phyloP scores from a whole-genome alignment of 768 basidiomycete species.

The Leccinum sublutescens region DNA sequence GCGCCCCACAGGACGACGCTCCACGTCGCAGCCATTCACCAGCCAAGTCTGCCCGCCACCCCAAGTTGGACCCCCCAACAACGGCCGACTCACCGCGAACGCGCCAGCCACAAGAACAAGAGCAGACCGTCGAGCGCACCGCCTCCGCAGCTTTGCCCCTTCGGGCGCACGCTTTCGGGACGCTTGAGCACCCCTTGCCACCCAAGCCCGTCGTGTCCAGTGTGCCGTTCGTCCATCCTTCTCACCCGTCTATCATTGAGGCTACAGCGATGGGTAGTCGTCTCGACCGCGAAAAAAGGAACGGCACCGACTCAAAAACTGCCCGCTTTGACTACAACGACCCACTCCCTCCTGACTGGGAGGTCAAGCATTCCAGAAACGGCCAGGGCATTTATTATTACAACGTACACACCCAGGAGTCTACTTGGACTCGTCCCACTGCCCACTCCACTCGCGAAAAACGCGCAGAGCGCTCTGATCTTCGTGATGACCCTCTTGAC shows the following conservation, averaged over 20 bases:
- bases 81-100: slow-evolving; percentile 3
- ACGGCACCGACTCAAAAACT: slow-evolving; percentile 30
- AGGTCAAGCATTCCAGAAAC: slow-evolving; percentile 50
- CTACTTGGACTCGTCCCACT: slow-evolving; percentile 57
- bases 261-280: slow-evolving; percentile 60
- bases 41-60: slow-evolving; percentile 13
- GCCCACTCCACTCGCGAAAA: slow-evolving; percentile 27
- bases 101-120: slow-evolving; percentile 6
- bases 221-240: slow-evolving; percentile 52
- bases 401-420: slow-evolving; percentile 52
- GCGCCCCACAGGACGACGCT: slow-evolving; percentile 10
- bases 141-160: slow-evolving; percentile 23
- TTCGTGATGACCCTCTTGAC: slow-evolving; percentile 29
- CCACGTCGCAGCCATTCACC: slow-evolving; percentile 25
- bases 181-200: slow-evolving; percentile 63
- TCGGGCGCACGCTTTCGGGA: slow-evolving; percentile 1
- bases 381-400: slow-evolving; percentile 55
- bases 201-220: slow-evolving; percentile 58
- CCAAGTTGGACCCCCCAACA: slow-evolving; percentile 15
- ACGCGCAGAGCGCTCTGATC: slow-evolving; percentile 24
- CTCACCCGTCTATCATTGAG: slow-evolving; percentile 57
- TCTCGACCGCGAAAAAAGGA: slow-evolving; percentile 44
- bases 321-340: slow-evolving; percentile 28
- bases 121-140: slow-evolving; percentile 11
- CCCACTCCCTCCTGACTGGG: slow-evolving; percentile 59